Evolutionary conservation across 306 rosid species (phyloP), one percentile per base, ranked within the genome.

Genomic region (Rosa rugosa): DNA sequence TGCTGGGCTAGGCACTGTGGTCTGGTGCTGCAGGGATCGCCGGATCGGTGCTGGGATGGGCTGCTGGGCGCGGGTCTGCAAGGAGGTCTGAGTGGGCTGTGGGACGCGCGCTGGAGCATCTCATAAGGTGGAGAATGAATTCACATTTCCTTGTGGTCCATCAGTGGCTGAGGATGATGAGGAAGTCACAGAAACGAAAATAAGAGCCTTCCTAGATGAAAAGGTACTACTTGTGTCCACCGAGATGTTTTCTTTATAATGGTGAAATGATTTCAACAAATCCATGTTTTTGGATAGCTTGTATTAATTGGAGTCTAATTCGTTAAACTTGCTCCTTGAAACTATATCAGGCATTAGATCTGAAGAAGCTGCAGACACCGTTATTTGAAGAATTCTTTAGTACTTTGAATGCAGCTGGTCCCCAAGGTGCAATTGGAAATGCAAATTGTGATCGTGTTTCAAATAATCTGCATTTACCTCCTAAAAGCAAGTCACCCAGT

Each of bases 291-390:
- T 42, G 40, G 51, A 20, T 49, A 53, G 22, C 40, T 38, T 59
- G 8, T 63, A 5, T 47, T n/a, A 27, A 27, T 27, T 27, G 47
- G 41, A 78, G 23, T 46, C 56, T 56, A 13, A 79, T 41, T 13
- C 27, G 22, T 23, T 62, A 22, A 47, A 78, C 79, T 72, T 69
- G 78, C 50, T 84, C 75, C 75, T 41, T 80, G 84, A 72, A 75
- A 81, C 78, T 47, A 45, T 47, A 72, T 65, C 81, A 94, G 97
- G 97, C 97, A 42, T 72, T 89, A 50, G 98, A 94, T 79, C 82
- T 94, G 86, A 89, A 90, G 86, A 90, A 92, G 88, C 86, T 94
- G 78, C 97, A 87, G 78, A 88, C 98, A 10, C 96, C 97, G 70
- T 92, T 94, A 75, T 93, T 85, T 53, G 94, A 94, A 86, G 91